These are phyloP conservation scores for Nicotiana otophora DNA, from an alignment of 257 asterid species.

Conservation along the genomic window DNA sequence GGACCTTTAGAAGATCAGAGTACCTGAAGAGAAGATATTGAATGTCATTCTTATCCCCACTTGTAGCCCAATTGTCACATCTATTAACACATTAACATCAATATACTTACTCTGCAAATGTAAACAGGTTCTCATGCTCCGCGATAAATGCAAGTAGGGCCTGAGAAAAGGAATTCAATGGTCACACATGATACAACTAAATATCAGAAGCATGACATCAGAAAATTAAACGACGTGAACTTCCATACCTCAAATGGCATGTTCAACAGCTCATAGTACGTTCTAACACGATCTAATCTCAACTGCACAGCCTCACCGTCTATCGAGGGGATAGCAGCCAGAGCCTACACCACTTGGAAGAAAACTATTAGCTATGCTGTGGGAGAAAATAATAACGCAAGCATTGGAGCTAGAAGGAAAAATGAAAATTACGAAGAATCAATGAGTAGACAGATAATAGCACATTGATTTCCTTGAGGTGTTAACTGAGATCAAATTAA, in stretches of 20 bases:
- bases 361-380: constrained; percentile 9
- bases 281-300: constrained; percentile 82
- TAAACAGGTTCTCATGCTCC: constrained; percentile 72
- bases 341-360: constrained; percentile 48
- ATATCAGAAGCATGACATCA: background rate
- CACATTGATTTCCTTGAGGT: background rate
- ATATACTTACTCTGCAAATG: constrained; percentile 70
- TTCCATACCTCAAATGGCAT: constrained; percentile 87
- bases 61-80: background rate
- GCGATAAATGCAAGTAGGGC: constrained; percentile 83
- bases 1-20: constrained; percentile 60
- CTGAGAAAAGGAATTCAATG: constrained; percentile 35
- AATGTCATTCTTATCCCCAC: background rate
- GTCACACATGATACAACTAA: background rate
- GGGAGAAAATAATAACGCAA: background rate
- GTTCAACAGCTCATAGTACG: constrained; percentile 85
- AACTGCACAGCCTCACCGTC: constrained; percentile 74
- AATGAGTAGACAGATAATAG: background rate
- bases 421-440: background rate
- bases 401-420: background rate
- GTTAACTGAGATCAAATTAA: background rate
- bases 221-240: background rate
- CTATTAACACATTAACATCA: background rate
- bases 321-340: constrained; percentile 87
- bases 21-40: constrained; percentile 46